These are phyloP conservation scores for Yamadazyma jaroonii DNA, from an alignment of 1,139 yeast species.

Conservation along the genomic window DNA sequence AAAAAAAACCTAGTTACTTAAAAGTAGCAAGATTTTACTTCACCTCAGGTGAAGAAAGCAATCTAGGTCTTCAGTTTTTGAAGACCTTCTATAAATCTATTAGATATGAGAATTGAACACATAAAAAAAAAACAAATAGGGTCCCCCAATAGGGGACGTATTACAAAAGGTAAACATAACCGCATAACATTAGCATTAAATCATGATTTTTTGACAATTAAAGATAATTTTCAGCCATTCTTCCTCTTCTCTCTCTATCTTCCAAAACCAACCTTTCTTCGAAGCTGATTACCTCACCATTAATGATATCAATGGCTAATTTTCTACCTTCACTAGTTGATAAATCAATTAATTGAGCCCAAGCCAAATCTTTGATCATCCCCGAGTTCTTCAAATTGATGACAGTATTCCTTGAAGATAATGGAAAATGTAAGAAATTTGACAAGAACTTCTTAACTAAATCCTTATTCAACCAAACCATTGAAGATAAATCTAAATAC, in stretches of 20 bases:
- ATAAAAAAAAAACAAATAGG: background rate
- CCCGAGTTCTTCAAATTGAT: constrained; percentile 56
- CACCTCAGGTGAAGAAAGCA: no score
- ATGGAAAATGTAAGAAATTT: constrained; percentile 10
- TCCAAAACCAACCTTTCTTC: constrained; percentile 29
- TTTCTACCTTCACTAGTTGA: constrained; percentile 27
- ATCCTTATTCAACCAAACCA: constrained; percentile 52
- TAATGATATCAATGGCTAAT: constrained; percentile 30
- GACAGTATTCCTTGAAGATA: constrained; percentile 3
- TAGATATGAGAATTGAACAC: background rate
- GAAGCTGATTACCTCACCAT: constrained; percentile 28
- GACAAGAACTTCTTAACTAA: constrained; percentile 32
- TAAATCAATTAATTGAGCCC: constrained; percentile 48
- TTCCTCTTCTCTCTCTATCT: constrained; percentile 41
- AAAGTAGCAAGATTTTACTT: no score
- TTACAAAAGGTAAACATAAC: background rate
- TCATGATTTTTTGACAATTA: background rate
- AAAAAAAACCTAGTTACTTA: no score
- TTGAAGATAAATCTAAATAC: constrained; percentile 39
- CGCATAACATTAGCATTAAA: background rate
- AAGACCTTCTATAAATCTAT: no score
- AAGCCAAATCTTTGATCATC: constrained; percentile 52
- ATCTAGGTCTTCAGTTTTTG: no score
- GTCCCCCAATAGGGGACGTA: background rate
- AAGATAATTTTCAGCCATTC: constrained; percentile 43